A percentile compares a stretch with the other conserved stretches of the same genome.
phyloP scores from a whole-genome alignment of 768 basidiomycete species.

The Lactarius sp. region DNA sequence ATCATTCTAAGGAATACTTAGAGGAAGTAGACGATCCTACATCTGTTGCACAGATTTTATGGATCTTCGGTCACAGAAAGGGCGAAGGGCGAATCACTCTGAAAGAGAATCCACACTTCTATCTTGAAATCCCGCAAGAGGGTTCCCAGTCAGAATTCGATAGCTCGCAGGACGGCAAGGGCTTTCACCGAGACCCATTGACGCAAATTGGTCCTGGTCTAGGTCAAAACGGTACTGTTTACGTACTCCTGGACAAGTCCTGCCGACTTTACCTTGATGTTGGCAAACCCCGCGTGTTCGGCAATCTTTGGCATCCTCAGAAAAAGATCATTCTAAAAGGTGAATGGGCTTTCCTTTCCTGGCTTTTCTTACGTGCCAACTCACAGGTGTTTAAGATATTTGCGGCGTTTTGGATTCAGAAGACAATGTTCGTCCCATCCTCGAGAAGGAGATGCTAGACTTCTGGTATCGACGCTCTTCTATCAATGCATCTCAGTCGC shows the following conservation, averaged over 20 bases:
- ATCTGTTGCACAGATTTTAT: not conserved
- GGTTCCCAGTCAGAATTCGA: not conserved
- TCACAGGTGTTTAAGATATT: not conserved
- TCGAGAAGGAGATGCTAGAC: not conserved
- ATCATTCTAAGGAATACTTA: not conserved
- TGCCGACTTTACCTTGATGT: constrained; percentile 1
- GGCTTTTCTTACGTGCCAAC: not conserved
- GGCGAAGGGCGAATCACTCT: not conserved
- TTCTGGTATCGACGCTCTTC: not conserved
- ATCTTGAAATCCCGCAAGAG: not conserved
- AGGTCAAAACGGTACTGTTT: not conserved
- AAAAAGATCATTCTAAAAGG: constrained; percentile 12
- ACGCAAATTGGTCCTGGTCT: not conserved
- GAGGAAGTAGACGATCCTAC: not conserved
- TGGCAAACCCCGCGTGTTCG: not conserved
- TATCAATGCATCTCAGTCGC: not conserved
- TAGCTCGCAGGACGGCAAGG: not conserved
- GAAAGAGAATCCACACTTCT: not conserved
- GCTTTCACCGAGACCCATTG: not conserved
- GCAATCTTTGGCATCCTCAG: constrained; percentile 10
- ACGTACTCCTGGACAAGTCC: not conserved
- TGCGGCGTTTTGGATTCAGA: constrained; percentile 1
- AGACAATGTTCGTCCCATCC: not conserved
- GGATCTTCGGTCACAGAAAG: not conserved
- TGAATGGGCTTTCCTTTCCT: not conserved